These are phyloP conservation scores for Trichaptum fuscoviolaceum DNA, from an alignment of 768 basidiomycete genomes.

Conservation along the genomic window DNA sequence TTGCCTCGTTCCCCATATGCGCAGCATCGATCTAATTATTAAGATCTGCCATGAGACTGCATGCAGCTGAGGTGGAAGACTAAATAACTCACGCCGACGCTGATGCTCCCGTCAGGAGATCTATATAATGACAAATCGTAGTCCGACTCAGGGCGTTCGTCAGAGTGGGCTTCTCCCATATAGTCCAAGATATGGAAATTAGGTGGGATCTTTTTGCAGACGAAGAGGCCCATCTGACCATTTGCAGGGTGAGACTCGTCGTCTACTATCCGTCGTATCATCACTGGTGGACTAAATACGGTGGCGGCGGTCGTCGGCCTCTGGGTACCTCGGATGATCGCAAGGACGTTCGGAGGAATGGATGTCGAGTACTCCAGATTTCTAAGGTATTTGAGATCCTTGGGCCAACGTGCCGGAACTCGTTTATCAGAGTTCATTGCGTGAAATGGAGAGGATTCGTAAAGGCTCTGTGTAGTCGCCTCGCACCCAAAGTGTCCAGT, in stretches of 20 bases:
- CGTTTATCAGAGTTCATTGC: constrained; percentile 7
- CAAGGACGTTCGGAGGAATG: constrained; percentile 38
- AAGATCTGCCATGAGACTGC: neutral
- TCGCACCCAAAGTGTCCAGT: neutral
- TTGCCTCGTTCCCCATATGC: constrained; percentile 74
- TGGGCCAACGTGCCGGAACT: constrained; percentile 46
- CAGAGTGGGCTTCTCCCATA: constrained; percentile 77
- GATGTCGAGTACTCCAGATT: constrained; percentile 52
- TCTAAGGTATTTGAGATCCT: constrained; percentile 48
- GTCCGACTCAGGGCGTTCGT: constrained; percentile 68
- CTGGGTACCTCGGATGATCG: constrained; percentile 28
- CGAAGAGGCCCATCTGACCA: constrained; percentile 81
- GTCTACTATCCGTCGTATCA: constrained; percentile 56
- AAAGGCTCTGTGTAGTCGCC: neutral
- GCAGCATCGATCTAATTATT: constrained; percentile 49
- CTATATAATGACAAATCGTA: constrained; percentile 85
- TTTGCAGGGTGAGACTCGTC: constrained; percentile 62
- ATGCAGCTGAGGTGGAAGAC: neutral
- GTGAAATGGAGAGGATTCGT: neutral
- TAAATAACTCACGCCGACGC: constrained; percentile 48
- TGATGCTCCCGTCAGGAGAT: constrained; percentile 41
- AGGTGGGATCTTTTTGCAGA: constrained; percentile 61
- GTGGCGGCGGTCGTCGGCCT: constrained; percentile 6
- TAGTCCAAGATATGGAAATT: constrained; percentile 74
- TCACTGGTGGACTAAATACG: constrained; percentile 30